Conservation (phyloP, 768 basidiomycete genomes). For the Amanita exitialis region DNA sequence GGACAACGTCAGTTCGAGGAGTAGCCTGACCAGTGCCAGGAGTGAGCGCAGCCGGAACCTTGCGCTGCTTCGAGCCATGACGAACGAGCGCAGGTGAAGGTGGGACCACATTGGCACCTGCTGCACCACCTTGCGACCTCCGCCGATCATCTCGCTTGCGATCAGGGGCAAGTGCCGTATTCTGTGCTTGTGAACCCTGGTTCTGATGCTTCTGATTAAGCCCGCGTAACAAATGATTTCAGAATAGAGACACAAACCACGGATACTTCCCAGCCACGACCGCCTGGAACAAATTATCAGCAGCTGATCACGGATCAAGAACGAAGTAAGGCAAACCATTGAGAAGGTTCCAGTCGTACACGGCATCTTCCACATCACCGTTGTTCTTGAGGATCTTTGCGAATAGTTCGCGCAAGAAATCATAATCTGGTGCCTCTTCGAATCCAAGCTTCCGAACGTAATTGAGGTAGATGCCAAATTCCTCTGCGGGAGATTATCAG, state of each 20-base stretch:
- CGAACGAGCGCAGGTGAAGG: slow-evolving; percentile 76
- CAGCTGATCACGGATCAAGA: neutral
- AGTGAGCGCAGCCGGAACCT: slow-evolving; percentile 47
- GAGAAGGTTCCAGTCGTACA: slow-evolving; percentile 94
- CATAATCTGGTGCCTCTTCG: slow-evolving; percentile 98
- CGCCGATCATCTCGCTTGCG: slow-evolving; percentile 62
- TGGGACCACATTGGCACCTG: slow-evolving; percentile 40
- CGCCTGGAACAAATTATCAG: slow-evolving; percentile 35
- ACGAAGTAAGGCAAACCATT: slow-evolving; percentile 45
- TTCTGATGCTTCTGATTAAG: slow-evolving; percentile 39
- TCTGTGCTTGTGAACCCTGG: slow-evolving; percentile 60
- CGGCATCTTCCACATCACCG: slow-evolving; percentile 83
- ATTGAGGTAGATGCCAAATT: slow-evolving; percentile 97
- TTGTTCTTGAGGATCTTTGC: slow-evolving; percentile 88
- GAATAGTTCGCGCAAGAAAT: slow-evolving; percentile 93
- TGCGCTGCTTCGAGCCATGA: slow-evolving; percentile 63
- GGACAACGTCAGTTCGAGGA: slow-evolving; percentile 67
- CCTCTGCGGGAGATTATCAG: slow-evolving; percentile 45
- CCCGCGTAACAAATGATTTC: slow-evolving; percentile 1
- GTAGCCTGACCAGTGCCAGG: slow-evolving; percentile 52
- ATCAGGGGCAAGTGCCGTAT: slow-evolving; percentile 38
- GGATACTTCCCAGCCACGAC: slow-evolving; percentile 90
- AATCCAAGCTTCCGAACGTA: slow-evolving; percentile 99
- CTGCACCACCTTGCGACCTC: slow-evolving; percentile 44
- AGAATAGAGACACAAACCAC: slow-evolving; percentile 35